Base-by-base conservation (phyloP, 306 rosid species). In the Prunus davidiana region DNA sequence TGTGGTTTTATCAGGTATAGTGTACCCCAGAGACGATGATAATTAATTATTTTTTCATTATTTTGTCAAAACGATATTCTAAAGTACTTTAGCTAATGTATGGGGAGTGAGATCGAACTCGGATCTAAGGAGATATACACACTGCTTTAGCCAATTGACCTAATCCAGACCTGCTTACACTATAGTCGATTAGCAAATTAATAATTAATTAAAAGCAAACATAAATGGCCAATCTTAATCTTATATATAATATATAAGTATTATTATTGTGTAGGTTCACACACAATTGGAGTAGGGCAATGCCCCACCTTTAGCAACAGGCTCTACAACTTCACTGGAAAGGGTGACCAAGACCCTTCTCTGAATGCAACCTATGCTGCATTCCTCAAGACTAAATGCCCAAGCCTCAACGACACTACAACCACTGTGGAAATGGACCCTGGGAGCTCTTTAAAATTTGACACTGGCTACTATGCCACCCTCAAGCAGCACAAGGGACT, bases 381-480 rank as follows among this genome's bases (percentile, higher is more conserved):
- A 3, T 13, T 28, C 0, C 56, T 80, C 13, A 68, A 56, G 45
- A 47, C 45, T 32, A 67, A 47, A 30, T 84, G 87, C 70, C 74
- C 27, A 24, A 77, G 73, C 50, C 79, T 76, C 52, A 45, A 75
- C 0, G 69, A 80, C 38, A 5, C 28, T 16, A 54, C 58, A 5
- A 86, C 91, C 1, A 52, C 47, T 0, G 89, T 89, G 8, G 84
- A 56, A 22, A 83, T 88, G 93, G 93, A 85, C 64, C 90, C 86
- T 12, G 76, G 20, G 0, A 85, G 81, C 72, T 68, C 91, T 2
- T 65, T 8, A 12, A 68, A 68, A 0, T 91, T 85, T 16, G 84
- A 86, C 61, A 77, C 25, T 12, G 3, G 72, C 34, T 89, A 89
- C 58, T 86, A 76, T 76, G 46, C 84, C 0, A 72, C 19, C 38